A percentile compares a stretch with the other conserved stretches of the same genome.
phyloP scores from a whole-genome alignment of 164 flowering plant genomes.

The Chloranthus sessilifolius region DNA sequence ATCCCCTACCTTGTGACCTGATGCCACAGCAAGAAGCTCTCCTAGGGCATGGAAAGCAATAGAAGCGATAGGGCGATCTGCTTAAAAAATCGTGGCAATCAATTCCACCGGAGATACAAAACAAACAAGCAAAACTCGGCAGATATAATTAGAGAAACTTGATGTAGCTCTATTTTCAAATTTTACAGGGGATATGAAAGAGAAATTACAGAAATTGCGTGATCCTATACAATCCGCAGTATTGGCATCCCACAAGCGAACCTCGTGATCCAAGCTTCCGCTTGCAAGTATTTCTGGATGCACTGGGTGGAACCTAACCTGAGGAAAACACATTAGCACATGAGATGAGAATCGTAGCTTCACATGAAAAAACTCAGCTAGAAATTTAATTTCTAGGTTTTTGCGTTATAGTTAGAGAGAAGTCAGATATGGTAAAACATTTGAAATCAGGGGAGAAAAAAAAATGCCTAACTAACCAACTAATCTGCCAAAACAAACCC shows the following conservation, averaged over 20 bases:
- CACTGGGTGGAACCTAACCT: constrained; percentile 95
- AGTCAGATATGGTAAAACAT: neutral
- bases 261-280: constrained; percentile 98
- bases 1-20: constrained; percentile 87
- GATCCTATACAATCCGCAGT: constrained; percentile 84
- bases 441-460: no score
- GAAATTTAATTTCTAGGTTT: no score
- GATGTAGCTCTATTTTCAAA: no score
- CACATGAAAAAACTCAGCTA: neutral
- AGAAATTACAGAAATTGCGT: constrained; percentile 71
- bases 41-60: constrained; percentile 97
- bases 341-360: constrained; percentile 2
- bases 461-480: no score
- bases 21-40: constrained; percentile 89
- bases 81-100: constrained; percentile 4
- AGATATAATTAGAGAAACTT: neutral
- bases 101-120: neutral
- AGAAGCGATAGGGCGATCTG: constrained; percentile 97
- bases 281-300: constrained; percentile 81
- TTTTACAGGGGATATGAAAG: neutral
- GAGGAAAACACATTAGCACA: constrained; percentile 18
- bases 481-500: no score
- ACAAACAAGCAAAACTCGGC: no score
- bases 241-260: constrained; percentile 88
- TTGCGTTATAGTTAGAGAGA: neutral